phyloP scores from a whole-genome alignment of 2,329 filamentous ascomycete genomes.

The Pezicula radicicola region DNA sequence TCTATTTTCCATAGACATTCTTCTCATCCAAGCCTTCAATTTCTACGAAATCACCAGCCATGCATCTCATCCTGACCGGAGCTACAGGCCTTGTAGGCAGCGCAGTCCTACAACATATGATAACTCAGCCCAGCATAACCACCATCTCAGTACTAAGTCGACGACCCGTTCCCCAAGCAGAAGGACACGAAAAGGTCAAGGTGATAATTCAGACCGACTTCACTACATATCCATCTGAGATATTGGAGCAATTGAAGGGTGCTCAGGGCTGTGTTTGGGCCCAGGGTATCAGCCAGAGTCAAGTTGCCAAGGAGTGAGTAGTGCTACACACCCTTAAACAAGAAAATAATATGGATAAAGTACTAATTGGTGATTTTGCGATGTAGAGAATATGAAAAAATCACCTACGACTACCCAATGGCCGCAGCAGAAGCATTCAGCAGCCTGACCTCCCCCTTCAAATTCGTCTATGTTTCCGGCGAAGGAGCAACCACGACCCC shows the following conservation, averaged over 20 bases:
- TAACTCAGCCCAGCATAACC: slow-evolving; percentile 48
- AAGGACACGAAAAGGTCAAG: slow-evolving; percentile 56
- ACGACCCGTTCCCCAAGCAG: slow-evolving; percentile 60
- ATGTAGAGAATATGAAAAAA: slow-evolving; percentile 57
- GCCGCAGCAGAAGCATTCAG: slow-evolving; percentile 60
- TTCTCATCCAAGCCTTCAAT: no score
- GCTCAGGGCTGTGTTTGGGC: slow-evolving; percentile 74
- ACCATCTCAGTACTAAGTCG: slow-evolving; percentile 68
- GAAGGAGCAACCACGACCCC: slow-evolving; percentile 52
- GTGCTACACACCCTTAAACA: background rate
- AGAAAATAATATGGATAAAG: background rate
- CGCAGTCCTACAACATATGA: slow-evolving; percentile 58
- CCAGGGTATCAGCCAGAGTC: slow-evolving; percentile 59
- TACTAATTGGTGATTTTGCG: no score
- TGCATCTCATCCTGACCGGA: slow-evolving; percentile 67
- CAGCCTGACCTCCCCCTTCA: slow-evolving; percentile 51
- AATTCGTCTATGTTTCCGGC: slow-evolving; percentile 69
- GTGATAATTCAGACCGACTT: slow-evolving; percentile 71
- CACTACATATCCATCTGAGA: slow-evolving; percentile 49
- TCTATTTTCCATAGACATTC: no score
- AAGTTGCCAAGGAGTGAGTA: slow-evolving; percentile 55
- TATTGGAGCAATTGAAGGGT: slow-evolving; percentile 59
- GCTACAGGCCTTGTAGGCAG: slow-evolving; percentile 66
- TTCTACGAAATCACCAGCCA: slow-evolving; percentile 23
- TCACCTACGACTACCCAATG: slow-evolving; percentile 65